Evolutionary conservation across 768 basidiomycete genomes (phyloP), one percentile per base, ranked within the genome.

Genomic region (Neoboletus magnificus): DNA sequence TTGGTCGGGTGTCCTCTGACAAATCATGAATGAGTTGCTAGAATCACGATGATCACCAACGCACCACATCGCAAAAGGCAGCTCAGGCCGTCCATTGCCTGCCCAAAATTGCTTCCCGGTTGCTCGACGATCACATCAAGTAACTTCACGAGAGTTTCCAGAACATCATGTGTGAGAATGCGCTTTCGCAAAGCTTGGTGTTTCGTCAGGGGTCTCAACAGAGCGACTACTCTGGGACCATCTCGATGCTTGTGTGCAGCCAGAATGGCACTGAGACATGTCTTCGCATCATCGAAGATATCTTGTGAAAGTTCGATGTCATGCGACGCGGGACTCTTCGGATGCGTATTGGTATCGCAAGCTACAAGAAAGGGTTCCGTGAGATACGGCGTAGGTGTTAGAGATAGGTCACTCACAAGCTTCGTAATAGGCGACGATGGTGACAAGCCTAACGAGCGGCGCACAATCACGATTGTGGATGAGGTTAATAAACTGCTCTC

Each of bases 361-460:
- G 57, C 65, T 66, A 27, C 9, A 30, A 44, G 7, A 5, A 45
- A 25, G 5, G 5, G 6, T 40, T 33, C 36, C 11, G 27, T 8
- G 36, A 8, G 22, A 20, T 7, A 36, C 4, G 16, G 10, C 1
- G 36, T 11, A 36, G 4, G 10, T 6, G 11, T 20, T 16, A 6
- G 5, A 16, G 30, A 32, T 9, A 4, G 11, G 27, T 32, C 25
- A 40, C 65, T 43, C 20, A 66, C 65, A 62, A 18, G 57, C 57
- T 32, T 66, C 65, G 5, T 54, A 62, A 47, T 64, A 66, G 11
- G 64, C 65, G 2, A 66, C 57, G 30, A 66, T 58, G 13, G 59
- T 55, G 10, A 64, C 65, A 7, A 67, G 59, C 52, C 55, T 58
- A 2, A 67, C 62, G 10, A 66, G 59, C 15, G 57, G 43, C 8